Evolutionary conservation across 2,329 filamentous ascomycete species (phyloP).

Genomic region (Sporothrix dimorphospora): DNA sequence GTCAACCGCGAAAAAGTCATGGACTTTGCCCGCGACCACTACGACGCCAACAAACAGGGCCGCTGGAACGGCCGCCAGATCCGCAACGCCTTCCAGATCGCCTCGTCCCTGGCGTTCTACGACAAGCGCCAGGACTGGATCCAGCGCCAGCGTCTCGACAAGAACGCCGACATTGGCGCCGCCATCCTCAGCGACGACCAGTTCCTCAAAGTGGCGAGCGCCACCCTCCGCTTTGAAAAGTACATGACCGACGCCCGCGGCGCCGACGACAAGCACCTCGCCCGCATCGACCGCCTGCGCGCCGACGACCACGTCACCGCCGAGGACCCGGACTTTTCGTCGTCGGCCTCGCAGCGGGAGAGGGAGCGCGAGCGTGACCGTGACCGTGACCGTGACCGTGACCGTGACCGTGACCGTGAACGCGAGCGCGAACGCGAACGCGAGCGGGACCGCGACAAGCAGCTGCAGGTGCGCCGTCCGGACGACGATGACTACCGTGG

Average conservation of each 20-base stretch:
- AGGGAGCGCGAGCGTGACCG: not conserved
- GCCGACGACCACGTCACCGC: conserved; percentile 19
- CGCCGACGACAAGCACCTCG: conserved; percentile 11
- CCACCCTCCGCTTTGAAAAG: conserved; percentile 20
- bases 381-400: not conserved
- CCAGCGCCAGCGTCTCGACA: not conserved
- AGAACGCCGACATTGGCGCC: not conserved
- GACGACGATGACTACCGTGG: conserved; percentile 9
- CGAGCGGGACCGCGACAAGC: not conserved
- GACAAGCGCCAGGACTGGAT: conserved; percentile 30
- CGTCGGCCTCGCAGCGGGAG: not conserved
- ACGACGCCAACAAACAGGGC: conserved; percentile 8
- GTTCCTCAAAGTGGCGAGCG: conserved; percentile 20
- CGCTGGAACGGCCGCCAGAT: conserved; percentile 43
- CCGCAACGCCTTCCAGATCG: conserved; percentile 44
- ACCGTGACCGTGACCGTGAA: not conserved
- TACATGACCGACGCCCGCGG: conserved; percentile 29
- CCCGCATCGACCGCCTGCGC: conserved; percentile 21
- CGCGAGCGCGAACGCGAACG: not conserved
- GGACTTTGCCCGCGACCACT: conserved; percentile 29
- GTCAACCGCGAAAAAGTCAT: conserved; percentile 25
- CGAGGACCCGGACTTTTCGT: not conserved
- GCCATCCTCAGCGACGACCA: conserved; percentile 23
- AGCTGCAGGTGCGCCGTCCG: not conserved
- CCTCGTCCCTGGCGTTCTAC: conserved; percentile 33